Base-by-base conservation (phyloP, 1,139 yeast genomes). In the Candida sp. region DNA sequence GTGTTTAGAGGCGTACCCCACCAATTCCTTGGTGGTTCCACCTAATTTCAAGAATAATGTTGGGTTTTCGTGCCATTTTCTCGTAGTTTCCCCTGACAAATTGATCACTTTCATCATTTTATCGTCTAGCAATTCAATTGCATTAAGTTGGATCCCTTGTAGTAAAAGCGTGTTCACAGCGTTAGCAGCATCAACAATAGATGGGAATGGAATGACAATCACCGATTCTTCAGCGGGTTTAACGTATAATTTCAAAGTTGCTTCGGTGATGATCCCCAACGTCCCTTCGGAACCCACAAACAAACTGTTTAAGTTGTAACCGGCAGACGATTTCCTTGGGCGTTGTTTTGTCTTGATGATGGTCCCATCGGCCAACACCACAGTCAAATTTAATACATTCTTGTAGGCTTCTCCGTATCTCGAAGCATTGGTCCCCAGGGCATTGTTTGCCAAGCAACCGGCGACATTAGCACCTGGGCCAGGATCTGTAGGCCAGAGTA, bases 291-390 rank as follows among this genome's bases (percentile, higher is more conserved):
- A 72, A 0, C 90, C 90, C 43, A 82, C 70, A 55, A 84, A 77
- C 45, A 84, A 60, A 22, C 78, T 77, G n/a, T 84, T 83, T 53
- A 84, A 64, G 52, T 82, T 82, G 56, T 84, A 84, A 3, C 90
- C 95, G 2, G 95, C 95, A 48, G 87, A 70, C 0, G 90, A 77
- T 59, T 87, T 87, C 54, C 88, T 75, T 2, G 95, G 90, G 52
- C 95, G 72, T 44, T 75, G 76, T 45, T 78, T 76, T 3, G 95
- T 86, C 65, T 84, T 85, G 45, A 87, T 68, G 22, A 87, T 66
- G 0, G 89, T 78, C 11, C 95, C 95, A 61, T 87, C 95, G 5
- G 88, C 89, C 38, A 87, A 64, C 4, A 87, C 95, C 34, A 84
- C 88, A 21, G 77, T 82, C 40, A 75, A 63, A 53, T 79, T 77